Percentiles rank a stretch among this genome's conserved stretches.
phyloP scores from a whole-genome alignment of 177 flowering plant genomes.

The Vitis hybrid region DNA sequence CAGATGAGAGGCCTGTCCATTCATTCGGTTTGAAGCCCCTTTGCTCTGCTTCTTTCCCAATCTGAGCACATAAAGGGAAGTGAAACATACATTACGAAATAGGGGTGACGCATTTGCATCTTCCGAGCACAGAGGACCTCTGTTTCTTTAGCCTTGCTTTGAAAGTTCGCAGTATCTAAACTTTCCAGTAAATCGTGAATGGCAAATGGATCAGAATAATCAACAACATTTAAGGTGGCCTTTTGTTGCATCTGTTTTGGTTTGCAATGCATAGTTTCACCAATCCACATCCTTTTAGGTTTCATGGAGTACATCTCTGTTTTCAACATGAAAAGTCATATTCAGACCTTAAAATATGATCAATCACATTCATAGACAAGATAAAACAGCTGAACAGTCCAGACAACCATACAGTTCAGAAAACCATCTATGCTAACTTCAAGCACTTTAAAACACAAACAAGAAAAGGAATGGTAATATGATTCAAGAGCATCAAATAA shows the following conservation, averaged over 20 bases:
- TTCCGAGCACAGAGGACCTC: slow-evolving; percentile 27
- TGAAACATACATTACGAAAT: slow-evolving; percentile 13
- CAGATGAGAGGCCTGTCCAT: not conserved
- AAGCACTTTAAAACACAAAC: too few relatives aligned
- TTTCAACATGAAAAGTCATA: too few relatives aligned
- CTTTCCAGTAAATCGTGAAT: slow-evolving; percentile 15
- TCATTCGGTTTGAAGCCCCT: slow-evolving; percentile 3
- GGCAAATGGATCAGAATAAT: slow-evolving; percentile 33
- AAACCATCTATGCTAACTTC: too few relatives aligned
- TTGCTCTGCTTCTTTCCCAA: not conserved
- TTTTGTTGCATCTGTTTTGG: not conserved
- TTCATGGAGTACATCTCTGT: too few relatives aligned
- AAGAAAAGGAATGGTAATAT: too few relatives aligned
- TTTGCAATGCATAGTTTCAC: not conserved
- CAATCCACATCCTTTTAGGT: too few relatives aligned
- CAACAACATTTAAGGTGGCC: slow-evolving; percentile 12
- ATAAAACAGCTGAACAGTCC: too few relatives aligned
- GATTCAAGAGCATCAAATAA: too few relatives aligned
- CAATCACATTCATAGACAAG: too few relatives aligned
- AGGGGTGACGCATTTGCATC: slow-evolving; percentile 11
- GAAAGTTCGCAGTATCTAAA: slow-evolving; percentile 34
- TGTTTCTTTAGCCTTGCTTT: slow-evolving; percentile 43
- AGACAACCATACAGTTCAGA: too few relatives aligned
- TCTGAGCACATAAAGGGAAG: slow-evolving; percentile 8
- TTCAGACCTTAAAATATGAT: too few relatives aligned